phyloP scores from a whole-genome alignment of 2,329 filamentous ascomycete species.

The Thielaviopsis euricoi region DNA sequence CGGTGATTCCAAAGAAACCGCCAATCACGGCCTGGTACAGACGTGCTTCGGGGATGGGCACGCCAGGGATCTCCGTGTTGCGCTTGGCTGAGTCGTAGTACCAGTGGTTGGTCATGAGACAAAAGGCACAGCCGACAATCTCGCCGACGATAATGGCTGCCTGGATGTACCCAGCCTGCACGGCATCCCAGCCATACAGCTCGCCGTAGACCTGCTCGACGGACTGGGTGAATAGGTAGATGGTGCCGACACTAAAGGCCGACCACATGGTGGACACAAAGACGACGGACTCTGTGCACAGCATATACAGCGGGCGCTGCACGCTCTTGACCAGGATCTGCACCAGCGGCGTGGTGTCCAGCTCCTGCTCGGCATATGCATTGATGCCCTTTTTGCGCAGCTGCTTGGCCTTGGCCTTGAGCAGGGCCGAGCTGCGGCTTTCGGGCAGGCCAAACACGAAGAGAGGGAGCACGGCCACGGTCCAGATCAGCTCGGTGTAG shows the following conservation, averaged over 20 bases:
- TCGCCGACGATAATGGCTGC: conserved; percentile 7
- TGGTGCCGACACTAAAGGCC: conserved; percentile 15
- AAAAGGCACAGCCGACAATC: conserved; percentile 12
- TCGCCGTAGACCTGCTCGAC: conserved; percentile 13
- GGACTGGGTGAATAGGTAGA: conserved; percentile 16
- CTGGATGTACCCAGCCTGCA: conserved; percentile 10
- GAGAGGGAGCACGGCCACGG: conserved; percentile 24
- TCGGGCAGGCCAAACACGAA: conserved; percentile 14
- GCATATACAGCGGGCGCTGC: conserved; percentile 11
- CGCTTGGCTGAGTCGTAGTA: conserved; percentile 25
- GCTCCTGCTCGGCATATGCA: conserved; percentile 7
- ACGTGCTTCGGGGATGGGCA: conserved; percentile 15
- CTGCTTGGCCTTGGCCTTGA: conserved; percentile 6
- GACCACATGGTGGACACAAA: conserved; percentile 30
- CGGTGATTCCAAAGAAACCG: conserved; percentile 14
- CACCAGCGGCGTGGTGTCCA: conserved; percentile 4
- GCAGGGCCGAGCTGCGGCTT: conserved; percentile 1
- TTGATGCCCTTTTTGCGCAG: conserved; percentile 4
- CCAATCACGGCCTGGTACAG: conserved; percentile 11
- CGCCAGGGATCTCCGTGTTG: conserved; percentile 20
- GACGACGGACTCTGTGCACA: conserved; percentile 29
- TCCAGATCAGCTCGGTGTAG: conserved; percentile 24
- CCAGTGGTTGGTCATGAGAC: conserved; percentile 16
- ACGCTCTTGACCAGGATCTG: conserved; percentile 6
- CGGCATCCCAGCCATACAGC: conserved; percentile 14